A percentile compares a stretch with the other conserved stretches of the same genome.
Conservation (phyloP, 495 filamentous ascomycete genomes). For the Astrothelium subdiscretum region DNA sequence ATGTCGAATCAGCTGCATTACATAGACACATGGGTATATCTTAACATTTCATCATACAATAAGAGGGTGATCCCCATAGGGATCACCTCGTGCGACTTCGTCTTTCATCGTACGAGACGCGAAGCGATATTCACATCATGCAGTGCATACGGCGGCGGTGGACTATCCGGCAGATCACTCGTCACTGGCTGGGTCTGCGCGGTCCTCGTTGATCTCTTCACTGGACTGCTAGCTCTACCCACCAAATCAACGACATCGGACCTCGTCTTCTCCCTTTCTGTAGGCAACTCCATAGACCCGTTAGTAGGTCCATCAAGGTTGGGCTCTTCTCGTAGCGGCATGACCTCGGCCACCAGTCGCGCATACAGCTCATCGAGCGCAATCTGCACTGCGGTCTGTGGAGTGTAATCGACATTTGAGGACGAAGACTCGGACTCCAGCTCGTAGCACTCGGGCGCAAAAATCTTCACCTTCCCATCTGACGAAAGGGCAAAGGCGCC, state of each 20-base stretch:
- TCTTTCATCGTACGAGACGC: background rate
- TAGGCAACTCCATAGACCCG: background rate
- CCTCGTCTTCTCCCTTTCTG: background rate
- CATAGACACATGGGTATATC: background rate
- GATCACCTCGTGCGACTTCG: background rate
- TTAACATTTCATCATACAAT: background rate
- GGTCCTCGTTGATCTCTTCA: background rate
- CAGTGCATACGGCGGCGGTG: background rate
- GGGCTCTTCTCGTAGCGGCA: background rate
- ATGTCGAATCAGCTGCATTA: too few species aligned
- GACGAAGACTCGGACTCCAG: background rate
- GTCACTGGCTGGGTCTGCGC: background rate
- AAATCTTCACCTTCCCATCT: slow-evolving; percentile 20
- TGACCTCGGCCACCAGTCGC: background rate
- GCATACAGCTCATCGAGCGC: background rate
- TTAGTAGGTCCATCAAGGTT: background rate
- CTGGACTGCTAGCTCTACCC: background rate
- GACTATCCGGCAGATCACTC: background rate
- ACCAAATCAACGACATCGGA: background rate
- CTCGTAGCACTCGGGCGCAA: background rate
- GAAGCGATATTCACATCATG: background rate
- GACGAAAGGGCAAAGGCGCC: slow-evolving; percentile 15
- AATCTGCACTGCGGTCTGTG: background rate
- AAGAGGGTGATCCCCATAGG: background rate
- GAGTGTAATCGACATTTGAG: background rate